Percentiles rank a stretch among this genome's conserved stretches.
phyloP scores from a whole-genome alignment of 1,284 basidiomycete genomes.

The Leccinum solheimii region DNA sequence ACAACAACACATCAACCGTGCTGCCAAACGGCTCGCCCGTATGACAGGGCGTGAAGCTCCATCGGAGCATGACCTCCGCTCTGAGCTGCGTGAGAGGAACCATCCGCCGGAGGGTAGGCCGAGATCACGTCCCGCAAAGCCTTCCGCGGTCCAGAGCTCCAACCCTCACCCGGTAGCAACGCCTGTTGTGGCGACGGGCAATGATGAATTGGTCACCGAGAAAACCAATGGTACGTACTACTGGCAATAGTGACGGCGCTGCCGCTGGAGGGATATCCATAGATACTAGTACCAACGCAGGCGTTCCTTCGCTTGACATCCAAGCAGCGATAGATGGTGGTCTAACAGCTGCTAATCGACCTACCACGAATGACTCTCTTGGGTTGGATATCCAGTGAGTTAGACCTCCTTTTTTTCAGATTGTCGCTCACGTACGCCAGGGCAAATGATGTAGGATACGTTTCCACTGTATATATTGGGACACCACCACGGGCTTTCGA shows the following conservation, averaged over 20 bases:
- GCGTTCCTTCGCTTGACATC: constrained; percentile 41
- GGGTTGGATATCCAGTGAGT: constrained; percentile 73
- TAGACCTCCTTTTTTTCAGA: background rate
- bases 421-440: constrained; percentile 26
- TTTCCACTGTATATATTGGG: constrained; percentile 76
- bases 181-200: constrained; percentile 5
- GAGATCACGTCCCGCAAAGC: constrained; percentile 14
- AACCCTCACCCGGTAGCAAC: background rate
- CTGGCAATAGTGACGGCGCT: constrained; percentile 12
- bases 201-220: constrained; percentile 1
- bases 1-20: constrained; percentile 72
- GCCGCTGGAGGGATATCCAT: constrained; percentile 5
- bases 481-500: constrained; percentile 72
- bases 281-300: constrained; percentile 25
- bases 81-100: constrained; percentile 56
- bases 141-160: constrained; percentile 6
- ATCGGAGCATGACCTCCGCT: constrained; percentile 48
- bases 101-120: constrained; percentile 38
- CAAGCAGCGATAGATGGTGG: constrained; percentile 40
- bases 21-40: constrained; percentile 62
- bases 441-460: constrained; percentile 53
- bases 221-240: constrained; percentile 6
- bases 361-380: constrained; percentile 59
- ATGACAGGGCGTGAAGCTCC: constrained; percentile 64
- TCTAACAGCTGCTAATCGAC: constrained; percentile 53